These are phyloP conservation scores for cucumber (Cucumis sativus) DNA, from an alignment of 306 rosid genomes.

Conservation along the genomic window Cucumber_9930_V3 NC_026660.2:11478501-11479000, in stretches of 20 bases:
- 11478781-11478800: neutral
- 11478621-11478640: too few relatives aligned
- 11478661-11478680: neutral
- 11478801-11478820: neutral
- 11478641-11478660: neutral
- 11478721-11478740: too few relatives aligned
- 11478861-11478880: neutral
- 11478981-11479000: too few relatives aligned
- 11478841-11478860: neutral
- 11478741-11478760: too few relatives aligned
- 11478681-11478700: neutral
- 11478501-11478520: neutral
- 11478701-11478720: neutral
- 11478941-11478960: neutral
- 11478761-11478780: neutral
- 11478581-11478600: neutral
- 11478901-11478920: neutral
- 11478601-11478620: neutral
- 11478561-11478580: neutral
- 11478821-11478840: conserved; percentile 5
- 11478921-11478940: neutral
- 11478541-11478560: neutral
- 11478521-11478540: neutral
- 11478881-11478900: neutral
- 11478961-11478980: neutral